A percentile compares a stretch with the other conserved stretches of the same genome.
These are phyloP conservation scores for Cryptococcus deneoformans DNA, from an alignment of 1,284 basidiomycete species.

Conservation along the genomic window DNA sequence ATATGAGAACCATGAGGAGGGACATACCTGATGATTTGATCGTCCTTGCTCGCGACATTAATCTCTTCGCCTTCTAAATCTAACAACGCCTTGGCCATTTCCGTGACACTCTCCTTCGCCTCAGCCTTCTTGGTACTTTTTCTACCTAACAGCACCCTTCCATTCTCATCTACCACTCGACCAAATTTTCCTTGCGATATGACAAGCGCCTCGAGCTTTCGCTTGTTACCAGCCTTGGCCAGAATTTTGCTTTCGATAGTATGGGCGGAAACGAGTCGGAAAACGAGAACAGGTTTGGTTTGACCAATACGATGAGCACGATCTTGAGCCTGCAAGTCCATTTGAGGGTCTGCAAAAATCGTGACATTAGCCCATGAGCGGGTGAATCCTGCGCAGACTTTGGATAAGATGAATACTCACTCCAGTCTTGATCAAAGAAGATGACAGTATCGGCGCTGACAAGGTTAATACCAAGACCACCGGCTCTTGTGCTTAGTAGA, in stretches of 20 bases:
- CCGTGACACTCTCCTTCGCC: slow-evolving; percentile 62
- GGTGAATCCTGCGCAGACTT: no score
- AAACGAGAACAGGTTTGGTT: slow-evolving; percentile 81
- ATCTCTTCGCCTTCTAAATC: slow-evolving; percentile 85
- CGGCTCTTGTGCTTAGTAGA: slow-evolving; percentile 86
- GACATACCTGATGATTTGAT: slow-evolving; percentile 64
- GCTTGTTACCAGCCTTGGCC: slow-evolving; percentile 80
- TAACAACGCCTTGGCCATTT: slow-evolving; percentile 76
- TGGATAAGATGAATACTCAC: slow-evolving; percentile 51
- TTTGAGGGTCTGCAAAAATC: slow-evolving; percentile 71
- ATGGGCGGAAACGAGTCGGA: slow-evolving; percentile 72
- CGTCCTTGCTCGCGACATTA: slow-evolving; percentile 71
- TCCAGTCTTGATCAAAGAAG: slow-evolving; percentile 94
- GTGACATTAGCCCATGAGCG: neutral
- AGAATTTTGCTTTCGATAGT: slow-evolving; percentile 92
- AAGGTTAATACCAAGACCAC: slow-evolving; percentile 88
- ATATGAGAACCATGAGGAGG: neutral
- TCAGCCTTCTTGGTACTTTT: slow-evolving; percentile 33
- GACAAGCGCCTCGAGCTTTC: slow-evolving; percentile 87
- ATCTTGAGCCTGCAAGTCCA: slow-evolving; percentile 95
- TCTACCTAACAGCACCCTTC: slow-evolving; percentile 54
- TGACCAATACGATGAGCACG: slow-evolving; percentile 95
- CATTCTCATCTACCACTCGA: slow-evolving; percentile 53
- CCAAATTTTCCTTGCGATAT: slow-evolving; percentile 86
- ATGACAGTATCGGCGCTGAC: slow-evolving; percentile 92